Evolutionary conservation across 257 asterid species (phyloP).

Genomic region (Marsdenia floribunda): DNA sequence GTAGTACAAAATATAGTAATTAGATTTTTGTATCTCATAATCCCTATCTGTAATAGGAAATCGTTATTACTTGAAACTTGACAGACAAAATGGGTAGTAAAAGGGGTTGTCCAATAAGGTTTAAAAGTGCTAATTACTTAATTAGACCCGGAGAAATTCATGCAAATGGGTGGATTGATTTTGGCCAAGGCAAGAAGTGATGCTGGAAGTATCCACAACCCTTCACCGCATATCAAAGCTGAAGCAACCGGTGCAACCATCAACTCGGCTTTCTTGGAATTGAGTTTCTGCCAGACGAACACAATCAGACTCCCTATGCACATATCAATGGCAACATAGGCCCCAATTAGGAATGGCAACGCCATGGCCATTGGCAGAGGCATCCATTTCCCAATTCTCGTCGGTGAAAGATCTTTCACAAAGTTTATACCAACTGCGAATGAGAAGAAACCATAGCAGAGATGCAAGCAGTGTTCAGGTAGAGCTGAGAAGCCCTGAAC

Average conservation of each 20-base stretch:
- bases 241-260: conserved; percentile 88
- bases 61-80: too few relatives aligned
- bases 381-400: conserved; percentile 61
- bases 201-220: conserved; percentile 77
- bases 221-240: conserved; percentile 86
- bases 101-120: too few relatives aligned
- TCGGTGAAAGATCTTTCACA: conserved; percentile 50
- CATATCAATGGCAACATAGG: conserved; percentile 71
- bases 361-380: conserved; percentile 92
- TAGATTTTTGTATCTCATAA: too few relatives aligned
- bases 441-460: conserved; percentile 66
- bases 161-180: conserved; percentile 70
- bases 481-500: conserved; percentile 79
- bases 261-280: conserved; percentile 39
- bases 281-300: conserved; percentile 52
- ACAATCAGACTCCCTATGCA: conserved; percentile 73
- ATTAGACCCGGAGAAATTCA: conserved; percentile 52
- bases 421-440: conserved; percentile 49
- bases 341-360: conserved; percentile 73
- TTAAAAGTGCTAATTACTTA: conserved; percentile 4
- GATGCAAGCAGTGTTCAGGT: conserved; percentile 69
- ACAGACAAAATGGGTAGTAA: too few relatives aligned
- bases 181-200: conserved; percentile 69
- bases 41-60: too few relatives aligned
- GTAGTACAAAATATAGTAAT: too few relatives aligned